Evolutionary conservation across 2,329 filamentous ascomycete species (phyloP), one percentile per base, ranked within the genome.

Genomic region (Cladophialophora yegresii): DNA sequence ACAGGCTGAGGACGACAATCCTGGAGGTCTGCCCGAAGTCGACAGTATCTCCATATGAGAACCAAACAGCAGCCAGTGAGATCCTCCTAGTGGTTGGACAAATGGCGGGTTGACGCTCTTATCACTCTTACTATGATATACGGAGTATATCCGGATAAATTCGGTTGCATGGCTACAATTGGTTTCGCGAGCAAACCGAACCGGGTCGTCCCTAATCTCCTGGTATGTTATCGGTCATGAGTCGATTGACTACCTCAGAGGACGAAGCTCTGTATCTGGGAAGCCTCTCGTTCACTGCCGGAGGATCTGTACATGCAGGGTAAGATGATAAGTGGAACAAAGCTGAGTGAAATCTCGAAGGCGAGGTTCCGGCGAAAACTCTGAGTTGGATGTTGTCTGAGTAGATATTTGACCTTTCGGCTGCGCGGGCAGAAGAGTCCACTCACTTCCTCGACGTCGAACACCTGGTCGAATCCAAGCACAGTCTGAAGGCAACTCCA

Each of bases 11-110:
- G 7, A n/a, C 36, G n/a, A 40, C 33, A n/a, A 6, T 43, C 36
- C 5, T 16, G 36, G n/a, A 9, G 12, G 12, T 13, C 20, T 32
- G 22, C 20, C 30, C 50, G 50, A 54, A 28, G 36, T 40, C 23
- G 40, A 61, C 58, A 61, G 10, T 45, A 36, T n/a, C 58, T 47
- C n/a, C n/a, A 54, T 61, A 10, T 33, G 58, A 50, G 45, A 61
- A 54, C 22, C 30, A 28, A 23, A 54, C 2, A 1, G 22, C 33
- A 5, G 22, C 58, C 58, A 61, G 54, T 61, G 49, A 61, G 20
- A 13, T 12, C 4, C 20, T 26, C 23, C 45, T 49, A 4, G n/a
- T 49, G 20, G 8, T 5, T 49, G 9, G 20, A 49, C 5, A 13
- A 10, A 49, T 23, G 1, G 20, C 20, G n/a, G 12, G 12, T 22